Conservation (phyloP, 805 yeast genomes). For the Yarrowia yakushimensis region DNA sequence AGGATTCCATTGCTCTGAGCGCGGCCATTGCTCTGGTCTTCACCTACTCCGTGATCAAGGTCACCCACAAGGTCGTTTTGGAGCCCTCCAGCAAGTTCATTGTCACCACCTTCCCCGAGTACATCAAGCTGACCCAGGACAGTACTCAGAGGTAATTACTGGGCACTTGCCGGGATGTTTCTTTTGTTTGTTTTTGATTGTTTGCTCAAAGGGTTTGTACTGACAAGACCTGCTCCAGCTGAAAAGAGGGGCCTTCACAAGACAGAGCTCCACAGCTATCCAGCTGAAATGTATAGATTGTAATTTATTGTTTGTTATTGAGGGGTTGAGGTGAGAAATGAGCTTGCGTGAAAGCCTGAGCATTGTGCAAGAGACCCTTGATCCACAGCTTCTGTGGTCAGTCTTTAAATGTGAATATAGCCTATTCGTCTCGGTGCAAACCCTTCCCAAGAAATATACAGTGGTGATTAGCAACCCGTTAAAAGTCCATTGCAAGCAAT, state of each 20-base stretch:
- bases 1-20: conserved; percentile 17
- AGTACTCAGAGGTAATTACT: background rate
- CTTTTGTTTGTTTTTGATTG: background rate
- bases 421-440: too few species aligned
- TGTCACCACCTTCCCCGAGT: conserved; percentile 13
- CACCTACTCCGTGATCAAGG: conserved; percentile 19
- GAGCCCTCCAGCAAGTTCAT: conserved; percentile 23
- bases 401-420: too few species aligned
- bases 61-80: conserved; percentile 6
- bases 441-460: too few species aligned
- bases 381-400: too few species aligned
- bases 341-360: background rate
- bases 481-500: too few species aligned
- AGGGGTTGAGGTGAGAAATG: background rate
- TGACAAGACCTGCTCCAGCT: background rate
- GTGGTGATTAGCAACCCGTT: too few species aligned
- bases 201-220: background rate
- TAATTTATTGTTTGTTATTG: conserved; percentile 18
- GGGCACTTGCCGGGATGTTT: background rate
- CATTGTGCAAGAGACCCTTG: background rate
- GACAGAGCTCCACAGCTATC: background rate
- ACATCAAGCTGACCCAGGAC: conserved; percentile 23
- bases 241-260: background rate
- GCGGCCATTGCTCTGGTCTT: conserved; percentile 14
- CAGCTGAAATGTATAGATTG: conserved; percentile 24